Base-by-base conservation (phyloP, 2,329 filamentous ascomycete species). In the Colletotrichum sojae region DNA sequence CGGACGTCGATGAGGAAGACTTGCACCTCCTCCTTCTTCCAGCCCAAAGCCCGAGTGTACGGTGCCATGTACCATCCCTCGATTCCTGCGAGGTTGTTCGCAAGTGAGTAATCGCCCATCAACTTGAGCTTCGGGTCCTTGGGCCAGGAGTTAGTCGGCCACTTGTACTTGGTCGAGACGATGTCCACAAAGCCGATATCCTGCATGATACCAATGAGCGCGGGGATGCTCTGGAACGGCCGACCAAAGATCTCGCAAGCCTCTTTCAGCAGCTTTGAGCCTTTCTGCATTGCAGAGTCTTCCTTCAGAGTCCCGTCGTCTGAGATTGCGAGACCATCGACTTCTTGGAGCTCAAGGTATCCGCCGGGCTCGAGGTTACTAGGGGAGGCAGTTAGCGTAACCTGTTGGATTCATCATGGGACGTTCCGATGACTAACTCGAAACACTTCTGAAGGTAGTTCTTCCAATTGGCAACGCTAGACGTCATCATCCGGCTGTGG, bases 161-260 rank as follows among this genome's bases (percentile, higher is more conserved):
- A 83, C 74, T 83, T 85, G 71, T 80, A 84, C 18, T 84, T 73
- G 2, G 81, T 76, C 73, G 87, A 83, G 0, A 77, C 76, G 0
- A 90, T 83, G 62, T 88, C 82, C 58, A 82, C 78, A 70, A 90
- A 90, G 1, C 88, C 88, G 0, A 83, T 85, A 15, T 85, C 83
- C 9, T 78, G 75, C 74, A 89, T 80, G 57, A 82, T 80, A 43
- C 79, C 75, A 58, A 76, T 76, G 40, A 79, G 79, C 0, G 61
- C 43, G 0, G 71, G 70, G 1, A 73, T 76, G 27, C 76, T 78
- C 51, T 76, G 71, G 4, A 76, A 72, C 1, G 76, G 72, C 2
- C 79, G 76, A 0, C 77, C 75, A 10, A 81, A 69, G 5, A 74
- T 74, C 2, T 63, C 64, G 1, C 76, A 76, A 1, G 78, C 74